These are phyloP conservation scores for Dionaea muscipula DNA, from an alignment of 179 eudicot genomes.

Conservation along the genomic window DNA sequence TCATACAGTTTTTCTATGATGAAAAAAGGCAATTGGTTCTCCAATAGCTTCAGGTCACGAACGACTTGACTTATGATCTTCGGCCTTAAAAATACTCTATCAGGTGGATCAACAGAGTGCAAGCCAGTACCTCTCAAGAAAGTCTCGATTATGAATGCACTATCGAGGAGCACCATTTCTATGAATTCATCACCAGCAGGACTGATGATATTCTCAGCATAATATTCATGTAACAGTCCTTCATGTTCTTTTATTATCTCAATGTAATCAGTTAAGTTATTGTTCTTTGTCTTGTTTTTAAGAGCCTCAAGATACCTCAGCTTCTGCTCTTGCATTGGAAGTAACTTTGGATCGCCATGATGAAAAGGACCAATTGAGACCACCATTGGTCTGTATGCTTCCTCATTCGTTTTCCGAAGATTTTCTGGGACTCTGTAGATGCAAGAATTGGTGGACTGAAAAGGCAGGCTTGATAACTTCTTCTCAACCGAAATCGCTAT, in stretches of 20 bases:
- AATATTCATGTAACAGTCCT: neutral
- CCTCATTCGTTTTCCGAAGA: constrained; percentile 21
- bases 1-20: constrained; percentile 12
- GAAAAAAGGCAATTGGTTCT: constrained; percentile 29
- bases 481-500: too few species aligned
- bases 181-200: constrained; percentile 1
- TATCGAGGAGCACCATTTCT: constrained; percentile 25
- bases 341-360: constrained; percentile 13
- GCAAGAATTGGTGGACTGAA: constrained; percentile 14
- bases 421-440: constrained; percentile 33
- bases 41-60: constrained; percentile 22
- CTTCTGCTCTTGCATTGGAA: constrained; percentile 29
- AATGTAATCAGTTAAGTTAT: neutral
- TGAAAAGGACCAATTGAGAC: constrained; percentile 42
- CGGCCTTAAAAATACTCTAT: constrained; percentile 22
- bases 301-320: constrained; percentile 13
- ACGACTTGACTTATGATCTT: constrained; percentile 17
- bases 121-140: constrained; percentile 7
- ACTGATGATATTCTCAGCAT: neutral
- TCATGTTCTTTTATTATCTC: neutral
- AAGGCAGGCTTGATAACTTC: too few species aligned
- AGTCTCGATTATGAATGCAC: constrained; percentile 24
- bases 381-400: constrained; percentile 26
- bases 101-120: constrained; percentile 5
- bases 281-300: too few species aligned